Base-by-base conservation (phyloP, 1,139 yeast genomes). In the Yamadazyma mexicana region DNA sequence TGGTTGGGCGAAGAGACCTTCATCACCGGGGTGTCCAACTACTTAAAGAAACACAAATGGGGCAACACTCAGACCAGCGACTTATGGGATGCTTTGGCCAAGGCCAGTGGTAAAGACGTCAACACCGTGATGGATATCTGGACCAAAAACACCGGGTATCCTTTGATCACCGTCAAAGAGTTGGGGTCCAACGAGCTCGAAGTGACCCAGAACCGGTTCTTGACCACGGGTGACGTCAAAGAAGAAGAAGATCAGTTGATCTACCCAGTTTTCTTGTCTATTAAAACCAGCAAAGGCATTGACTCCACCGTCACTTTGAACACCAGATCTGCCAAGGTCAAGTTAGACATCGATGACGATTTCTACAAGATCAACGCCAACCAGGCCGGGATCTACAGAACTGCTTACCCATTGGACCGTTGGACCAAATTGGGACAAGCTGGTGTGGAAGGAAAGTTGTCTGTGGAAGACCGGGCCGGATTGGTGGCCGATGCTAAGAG, bases 71-170 rank as follows among this genome's bases (percentile, higher is more conserved):
- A 79, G 52, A 85, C 96, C 22, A 73, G 79, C 32, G 96, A 88
- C 58, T 75, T 88, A 56, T 88, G 96, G 96, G 75, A 73, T 42
- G 83, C 94, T 23, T 70, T 87, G 41, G 66, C 85, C 37, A 85
- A 80, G 40, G 92, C 79, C 31, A 78, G 89, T 35, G 94, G 95
- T 35, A 76, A 84, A 59, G 88, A 87, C 51, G 88, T 88, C 40
- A 77, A 75, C 45, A 64, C 69, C 43, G 83, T 84, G 42, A 87
- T 88, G 95, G 80, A 82, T 52, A 72, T 79, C 43, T 88, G 96
- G 96, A 87, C 95, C 43, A 81, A 82, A 52, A 79, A 83, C 55
- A 79, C 86, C 46, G 96, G 96, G 9, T 88, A 75, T 70, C 96
- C 96, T 17, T 77, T 87, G 12, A 66, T 88, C 35, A 70, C 80